phyloP scores from a whole-genome alignment of 2,329 filamentous ascomycete genomes.

The Cladosporium cucumerinum region DNA sequence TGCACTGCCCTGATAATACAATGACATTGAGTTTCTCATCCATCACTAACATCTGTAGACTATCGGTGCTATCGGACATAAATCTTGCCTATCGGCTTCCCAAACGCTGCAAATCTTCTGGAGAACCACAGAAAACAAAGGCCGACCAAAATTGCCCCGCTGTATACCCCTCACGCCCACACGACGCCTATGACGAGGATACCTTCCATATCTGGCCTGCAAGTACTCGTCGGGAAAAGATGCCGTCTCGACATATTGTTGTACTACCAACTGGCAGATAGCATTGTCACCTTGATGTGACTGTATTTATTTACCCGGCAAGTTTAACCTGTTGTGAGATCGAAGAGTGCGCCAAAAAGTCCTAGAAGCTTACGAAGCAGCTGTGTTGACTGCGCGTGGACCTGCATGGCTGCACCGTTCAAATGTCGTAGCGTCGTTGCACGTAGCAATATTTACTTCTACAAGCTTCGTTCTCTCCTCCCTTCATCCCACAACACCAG shows the following conservation, averaged over 20 bases:
- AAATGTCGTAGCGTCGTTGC: slow-evolving; percentile 8
- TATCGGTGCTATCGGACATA: not conserved
- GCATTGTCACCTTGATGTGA: not conserved
- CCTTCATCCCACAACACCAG: not conserved
- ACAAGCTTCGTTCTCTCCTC: not conserved
- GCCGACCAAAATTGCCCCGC: slow-evolving; percentile 2
- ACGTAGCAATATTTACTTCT: slow-evolving; percentile 4
- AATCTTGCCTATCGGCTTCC: not conserved
- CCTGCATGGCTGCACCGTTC: slow-evolving; percentile 9
- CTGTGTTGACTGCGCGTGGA: slow-evolving; percentile 7
- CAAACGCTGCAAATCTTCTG: not conserved
- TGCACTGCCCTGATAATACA: not conserved
- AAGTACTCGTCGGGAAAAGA: not conserved
- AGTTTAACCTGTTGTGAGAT: not conserved
- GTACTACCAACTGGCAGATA: not conserved
- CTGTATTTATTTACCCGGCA: not conserved
- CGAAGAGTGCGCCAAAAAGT: not conserved
- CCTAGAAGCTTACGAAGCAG: not conserved
- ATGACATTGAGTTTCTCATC: not conserved
- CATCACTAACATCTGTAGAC: not conserved
- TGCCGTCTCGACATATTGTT: not conserved
- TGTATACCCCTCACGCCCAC: slow-evolving; percentile 1
- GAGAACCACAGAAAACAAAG: not conserved
- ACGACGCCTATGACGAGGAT: not conserved
- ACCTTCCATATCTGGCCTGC: not conserved